These are phyloP conservation scores for Kodamaea kakaduensis DNA, from an alignment of 805 yeast genomes.

Conservation along the genomic window DNA sequence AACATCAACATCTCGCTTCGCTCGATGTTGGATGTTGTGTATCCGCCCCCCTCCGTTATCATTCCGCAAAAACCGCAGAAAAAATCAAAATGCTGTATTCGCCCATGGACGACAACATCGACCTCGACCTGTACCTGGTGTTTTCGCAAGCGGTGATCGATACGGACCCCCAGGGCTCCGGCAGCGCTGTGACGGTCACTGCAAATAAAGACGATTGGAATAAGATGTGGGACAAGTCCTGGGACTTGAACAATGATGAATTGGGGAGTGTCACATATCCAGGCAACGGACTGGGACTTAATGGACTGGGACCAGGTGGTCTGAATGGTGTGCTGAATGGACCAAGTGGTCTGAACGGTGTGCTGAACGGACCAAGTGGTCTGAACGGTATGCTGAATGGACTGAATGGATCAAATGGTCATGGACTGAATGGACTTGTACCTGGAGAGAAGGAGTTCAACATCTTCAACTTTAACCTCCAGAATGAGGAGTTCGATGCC, in stretches of 20 bases:
- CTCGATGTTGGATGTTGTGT: background rate
- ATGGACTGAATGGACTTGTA: too few relatives aligned
- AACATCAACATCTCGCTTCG: too few relatives aligned
- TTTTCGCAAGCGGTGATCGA: constrained; percentile 1
- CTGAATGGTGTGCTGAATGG: too few relatives aligned
- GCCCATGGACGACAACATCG: constrained; percentile 6
- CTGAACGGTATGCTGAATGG: too few relatives aligned
- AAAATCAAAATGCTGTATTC: background rate
- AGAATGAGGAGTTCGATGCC: background rate
- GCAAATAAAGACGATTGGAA: background rate
- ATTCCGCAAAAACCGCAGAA: constrained; percentile 4
- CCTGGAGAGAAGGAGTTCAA: too few relatives aligned
- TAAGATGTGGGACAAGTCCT: too few relatives aligned
- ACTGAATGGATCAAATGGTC: too few relatives aligned
- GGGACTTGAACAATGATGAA: background rate
- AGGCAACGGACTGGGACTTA: too few relatives aligned
- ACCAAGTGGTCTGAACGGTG: too few relatives aligned
- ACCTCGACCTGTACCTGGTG: constrained; percentile 7
- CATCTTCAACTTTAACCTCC: background rate
- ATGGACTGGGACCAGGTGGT: too few relatives aligned
- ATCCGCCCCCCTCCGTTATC: background rate
- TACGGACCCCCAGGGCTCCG: background rate
- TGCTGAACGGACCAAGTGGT: too few relatives aligned
- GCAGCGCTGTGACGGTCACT: background rate
- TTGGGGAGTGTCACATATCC: too few relatives aligned